These are phyloP conservation scores for Zygnema circumcarinatum DNA, from an alignment of 139 green algal species.

Conservation along the genomic window DNA sequence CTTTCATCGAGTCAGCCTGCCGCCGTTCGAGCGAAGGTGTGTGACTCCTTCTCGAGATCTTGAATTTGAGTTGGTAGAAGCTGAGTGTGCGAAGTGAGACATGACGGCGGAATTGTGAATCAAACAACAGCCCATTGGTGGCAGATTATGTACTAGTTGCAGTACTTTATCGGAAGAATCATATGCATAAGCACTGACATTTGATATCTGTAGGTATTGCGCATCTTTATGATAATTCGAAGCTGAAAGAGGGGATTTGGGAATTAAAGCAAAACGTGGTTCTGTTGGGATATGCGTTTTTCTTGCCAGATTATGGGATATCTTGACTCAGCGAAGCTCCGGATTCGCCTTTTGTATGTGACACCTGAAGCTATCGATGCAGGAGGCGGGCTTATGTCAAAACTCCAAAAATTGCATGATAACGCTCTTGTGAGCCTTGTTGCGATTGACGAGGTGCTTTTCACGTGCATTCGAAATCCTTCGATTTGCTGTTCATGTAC, in stretches of 20 bases:
- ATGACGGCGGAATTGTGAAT: too few relatives aligned
- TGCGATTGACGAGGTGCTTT: constrained; percentile 56
- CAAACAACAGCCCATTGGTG: too few relatives aligned
- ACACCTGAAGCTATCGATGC: constrained; percentile 58
- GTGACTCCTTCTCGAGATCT: not conserved
- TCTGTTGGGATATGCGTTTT: not conserved
- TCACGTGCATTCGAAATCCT: not conserved
- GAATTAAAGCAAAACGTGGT: not conserved
- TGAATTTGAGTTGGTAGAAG: not conserved
- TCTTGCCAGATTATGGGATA: constrained; percentile 54
- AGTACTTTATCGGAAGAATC: too few relatives aligned
- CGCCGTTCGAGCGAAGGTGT: not conserved
- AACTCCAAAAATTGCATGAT: constrained; percentile 34
- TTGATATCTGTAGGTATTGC: too few relatives aligned
- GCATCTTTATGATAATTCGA: too few relatives aligned
- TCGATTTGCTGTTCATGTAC: not conserved
- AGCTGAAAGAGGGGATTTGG: too few relatives aligned
- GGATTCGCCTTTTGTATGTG: constrained; percentile 58
- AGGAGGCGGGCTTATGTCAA: constrained; percentile 20
- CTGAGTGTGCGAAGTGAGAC: too few relatives aligned
- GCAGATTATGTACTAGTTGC: too few relatives aligned
- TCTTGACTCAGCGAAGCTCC: constrained; percentile 24
- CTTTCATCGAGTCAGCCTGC: constrained; percentile 44
- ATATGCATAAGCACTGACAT: too few relatives aligned
- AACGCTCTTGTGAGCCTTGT: constrained; percentile 46